Conservation (phyloP, 768 basidiomycete species). For the Lactifluus volemus region DNA sequence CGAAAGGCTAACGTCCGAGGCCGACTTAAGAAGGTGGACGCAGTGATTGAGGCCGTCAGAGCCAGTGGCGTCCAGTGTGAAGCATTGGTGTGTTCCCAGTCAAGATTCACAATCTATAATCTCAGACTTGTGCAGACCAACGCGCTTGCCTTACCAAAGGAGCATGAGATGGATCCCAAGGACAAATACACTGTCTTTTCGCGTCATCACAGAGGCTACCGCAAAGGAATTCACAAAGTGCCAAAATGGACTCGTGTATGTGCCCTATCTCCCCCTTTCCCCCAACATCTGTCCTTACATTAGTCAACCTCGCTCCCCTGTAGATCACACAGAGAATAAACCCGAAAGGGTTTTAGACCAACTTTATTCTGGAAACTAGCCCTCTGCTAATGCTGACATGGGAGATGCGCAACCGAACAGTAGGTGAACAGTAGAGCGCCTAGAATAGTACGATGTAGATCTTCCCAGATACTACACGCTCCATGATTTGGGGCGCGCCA, state of each 20-base stretch:
- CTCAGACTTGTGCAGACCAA: slow-evolving; percentile 32
- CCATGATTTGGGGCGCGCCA: slow-evolving; percentile 48
- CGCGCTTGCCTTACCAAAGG: slow-evolving; percentile 82
- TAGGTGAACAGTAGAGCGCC: slow-evolving; percentile 43
- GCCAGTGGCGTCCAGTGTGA: slow-evolving; percentile 72
- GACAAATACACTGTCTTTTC: slow-evolving; percentile 96
- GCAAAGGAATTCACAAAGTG: slow-evolving; percentile 94
- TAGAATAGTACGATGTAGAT: slow-evolving; percentile 77
- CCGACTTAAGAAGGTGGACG: slow-evolving; percentile 87
- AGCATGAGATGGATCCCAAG: slow-evolving; percentile 82
- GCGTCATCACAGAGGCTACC: slow-evolving; percentile 58
- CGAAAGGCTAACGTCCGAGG: slow-evolving; percentile 88
- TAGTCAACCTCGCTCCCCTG: background rate
- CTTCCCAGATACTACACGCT: slow-evolving; percentile 61
- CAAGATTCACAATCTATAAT: background rate
- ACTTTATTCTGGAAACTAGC: background rate
- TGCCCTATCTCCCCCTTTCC: slow-evolving; percentile 2
- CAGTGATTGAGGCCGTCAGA: slow-evolving; percentile 82
- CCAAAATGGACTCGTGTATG: slow-evolving; percentile 94
- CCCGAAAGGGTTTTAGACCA: slow-evolving; percentile 74
- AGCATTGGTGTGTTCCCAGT: slow-evolving; percentile 52
- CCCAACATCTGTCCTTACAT: background rate
- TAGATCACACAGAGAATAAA: slow-evolving; percentile 83
- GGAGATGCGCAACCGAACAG: background rate
- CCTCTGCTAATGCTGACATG: background rate